Conservation (phyloP, 371 early-diverging fungal genomes). For the Lichtheimia ramosa region DNA sequence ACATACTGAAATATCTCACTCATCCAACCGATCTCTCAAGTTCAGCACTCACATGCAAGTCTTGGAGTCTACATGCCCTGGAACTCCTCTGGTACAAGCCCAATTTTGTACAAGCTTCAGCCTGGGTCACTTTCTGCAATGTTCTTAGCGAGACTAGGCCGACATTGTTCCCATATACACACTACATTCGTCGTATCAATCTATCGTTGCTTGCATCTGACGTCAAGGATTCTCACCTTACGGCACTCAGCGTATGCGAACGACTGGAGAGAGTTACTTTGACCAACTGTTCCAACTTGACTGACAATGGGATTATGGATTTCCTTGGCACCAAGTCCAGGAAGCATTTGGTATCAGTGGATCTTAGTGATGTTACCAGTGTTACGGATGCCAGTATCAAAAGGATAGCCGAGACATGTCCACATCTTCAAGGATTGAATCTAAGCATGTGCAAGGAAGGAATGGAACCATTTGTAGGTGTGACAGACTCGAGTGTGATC, state of each 20-base stretch:
- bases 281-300: constrained; percentile 50
- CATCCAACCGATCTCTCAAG: constrained; percentile 36
- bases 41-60: constrained; percentile 44
- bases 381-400: constrained; percentile 35
- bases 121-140: constrained; percentile 28
- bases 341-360: constrained; percentile 35
- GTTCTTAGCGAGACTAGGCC: constrained; percentile 16
- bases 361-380: constrained; percentile 39
- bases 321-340: constrained; percentile 35
- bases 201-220: constrained; percentile 50
- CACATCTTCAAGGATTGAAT: constrained; percentile 44
- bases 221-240: constrained; percentile 43
- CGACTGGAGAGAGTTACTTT: constrained; percentile 63
- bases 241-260: constrained; percentile 41
- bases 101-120: constrained; percentile 24
- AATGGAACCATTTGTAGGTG: constrained; percentile 23
- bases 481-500: constrained; percentile 43
- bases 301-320: constrained; percentile 41
- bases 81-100: constrained; percentile 58
- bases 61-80: constrained; percentile 49
- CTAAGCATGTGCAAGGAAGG: constrained; percentile 37
- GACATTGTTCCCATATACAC: constrained; percentile 46
- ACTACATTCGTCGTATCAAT: constrained; percentile 62
- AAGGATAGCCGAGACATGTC: constrained; percentile 38
- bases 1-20: constrained; percentile 45